Evolutionary conservation across 2,329 filamentous ascomycete genomes (phyloP).

Genomic region (Scopulariopsis brevicaulis): DNA sequence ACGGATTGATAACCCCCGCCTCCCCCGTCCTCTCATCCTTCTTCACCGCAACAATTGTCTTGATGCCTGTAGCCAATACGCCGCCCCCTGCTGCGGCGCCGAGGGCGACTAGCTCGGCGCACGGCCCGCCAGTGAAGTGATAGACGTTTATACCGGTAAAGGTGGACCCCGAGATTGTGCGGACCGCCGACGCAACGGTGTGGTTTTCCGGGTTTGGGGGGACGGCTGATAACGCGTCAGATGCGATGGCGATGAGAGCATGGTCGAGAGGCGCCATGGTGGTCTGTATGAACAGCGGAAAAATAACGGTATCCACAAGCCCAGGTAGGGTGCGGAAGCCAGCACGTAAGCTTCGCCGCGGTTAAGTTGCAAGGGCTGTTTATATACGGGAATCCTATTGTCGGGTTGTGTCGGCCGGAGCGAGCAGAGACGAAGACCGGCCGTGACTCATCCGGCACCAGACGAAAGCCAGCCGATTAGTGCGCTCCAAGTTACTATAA

Average conservation of each 20-base stretch:
- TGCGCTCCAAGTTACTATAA: background rate
- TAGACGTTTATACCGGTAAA: background rate
- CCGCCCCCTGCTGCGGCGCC: background rate
- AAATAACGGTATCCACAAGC: background rate
- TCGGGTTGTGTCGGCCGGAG: background rate
- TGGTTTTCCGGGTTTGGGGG: background rate
- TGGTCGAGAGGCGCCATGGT: background rate
- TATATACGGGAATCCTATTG: background rate
- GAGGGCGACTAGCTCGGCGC: background rate
- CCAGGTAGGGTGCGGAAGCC: background rate
- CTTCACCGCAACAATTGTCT: background rate
- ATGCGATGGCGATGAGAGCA: background rate
- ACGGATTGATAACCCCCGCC: background rate
- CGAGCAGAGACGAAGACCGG: background rate
- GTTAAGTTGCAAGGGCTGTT: background rate
- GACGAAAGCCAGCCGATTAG: background rate
- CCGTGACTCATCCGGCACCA: background rate
- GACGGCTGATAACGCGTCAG: background rate
- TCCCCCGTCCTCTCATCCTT: background rate
- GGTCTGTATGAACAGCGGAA: background rate
- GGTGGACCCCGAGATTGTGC: background rate
- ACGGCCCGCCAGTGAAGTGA: background rate
- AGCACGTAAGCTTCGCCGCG: background rate
- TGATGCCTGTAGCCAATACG: background rate
- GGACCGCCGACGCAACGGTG: background rate